Percentiles rank a stretch among this genome's conserved stretches.
Conservation (phyloP, 2,329 filamentous ascomycete genomes). For the Penicillium rolfsii region DNA sequence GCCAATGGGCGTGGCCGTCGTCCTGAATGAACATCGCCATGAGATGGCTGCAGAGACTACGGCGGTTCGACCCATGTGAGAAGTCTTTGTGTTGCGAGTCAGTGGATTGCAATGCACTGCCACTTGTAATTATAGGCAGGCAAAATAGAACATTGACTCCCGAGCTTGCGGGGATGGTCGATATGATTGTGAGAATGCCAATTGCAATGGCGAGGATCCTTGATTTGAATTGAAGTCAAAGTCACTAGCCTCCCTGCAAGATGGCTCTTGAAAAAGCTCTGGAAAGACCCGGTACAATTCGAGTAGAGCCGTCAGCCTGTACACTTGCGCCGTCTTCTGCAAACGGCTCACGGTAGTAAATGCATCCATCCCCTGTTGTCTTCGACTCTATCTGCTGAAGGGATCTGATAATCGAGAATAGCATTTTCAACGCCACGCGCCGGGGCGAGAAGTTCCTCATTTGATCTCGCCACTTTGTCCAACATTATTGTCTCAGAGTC, state of each 20-base stretch:
- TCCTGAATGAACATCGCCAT: not conserved
- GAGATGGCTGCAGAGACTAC: not conserved
- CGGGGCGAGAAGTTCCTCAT: not conserved
- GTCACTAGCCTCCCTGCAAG: not conserved
- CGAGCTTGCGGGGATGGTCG: not conserved
- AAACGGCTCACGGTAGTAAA: not conserved
- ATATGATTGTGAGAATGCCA: not conserved
- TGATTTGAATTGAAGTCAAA: not conserved
- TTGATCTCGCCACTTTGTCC: too few species aligned
- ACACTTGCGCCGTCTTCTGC: not conserved
- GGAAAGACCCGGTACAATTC: not conserved
- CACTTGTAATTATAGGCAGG: not conserved
- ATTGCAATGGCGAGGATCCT: not conserved
- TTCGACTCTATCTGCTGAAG: not conserved
- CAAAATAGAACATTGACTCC: not conserved
- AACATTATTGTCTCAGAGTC: too few species aligned
- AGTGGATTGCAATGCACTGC: not conserved
- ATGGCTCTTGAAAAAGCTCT: not conserved
- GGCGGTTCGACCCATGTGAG: not conserved
- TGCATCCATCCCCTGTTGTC: not conserved
- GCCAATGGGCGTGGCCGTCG: not conserved
- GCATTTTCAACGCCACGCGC: not conserved
- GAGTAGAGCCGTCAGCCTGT: not conserved
- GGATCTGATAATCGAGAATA: not conserved
- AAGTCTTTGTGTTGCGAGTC: not conserved